phyloP scores from a whole-genome alignment of 305 asterid species.

The Euphrasia arctica region DNA sequence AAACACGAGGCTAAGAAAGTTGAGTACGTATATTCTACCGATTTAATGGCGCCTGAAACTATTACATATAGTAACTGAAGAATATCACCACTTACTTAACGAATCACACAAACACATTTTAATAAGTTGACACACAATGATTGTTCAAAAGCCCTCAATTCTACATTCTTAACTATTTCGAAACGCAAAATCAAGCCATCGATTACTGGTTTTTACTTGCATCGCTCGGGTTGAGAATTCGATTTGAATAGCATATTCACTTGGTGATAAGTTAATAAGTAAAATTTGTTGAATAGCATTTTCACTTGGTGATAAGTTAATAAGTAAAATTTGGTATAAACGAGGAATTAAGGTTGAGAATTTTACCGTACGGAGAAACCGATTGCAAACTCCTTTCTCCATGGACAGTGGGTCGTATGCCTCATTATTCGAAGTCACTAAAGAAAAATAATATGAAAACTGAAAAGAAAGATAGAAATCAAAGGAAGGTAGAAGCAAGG shows the following conservation, averaged over 20 bases:
- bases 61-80: too few relatives aligned
- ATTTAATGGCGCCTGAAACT: not conserved
- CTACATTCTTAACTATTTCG: not conserved
- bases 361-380: conserved; percentile 74
- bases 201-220: not conserved
- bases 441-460: not conserved
- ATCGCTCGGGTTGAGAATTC: too few relatives aligned
- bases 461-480: not conserved
- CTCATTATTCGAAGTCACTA: conserved; percentile 38
- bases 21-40: not conserved
- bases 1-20: not conserved
- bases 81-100: not conserved
- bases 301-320: not conserved
- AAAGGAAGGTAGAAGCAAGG: not conserved
- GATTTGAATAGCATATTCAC: not conserved
- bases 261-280: not conserved
- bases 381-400: conserved; percentile 75
- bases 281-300: not conserved
- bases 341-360: not conserved
- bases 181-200: conserved; percentile 5
- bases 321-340: not conserved
- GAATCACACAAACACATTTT: not conserved
- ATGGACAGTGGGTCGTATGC: conserved; percentile 40
- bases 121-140: not conserved
- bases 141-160: not conserved